phyloP scores from a whole-genome alignment of 2,329 filamentous ascomycete genomes.

The Dactylonectria estremocensis region DNA sequence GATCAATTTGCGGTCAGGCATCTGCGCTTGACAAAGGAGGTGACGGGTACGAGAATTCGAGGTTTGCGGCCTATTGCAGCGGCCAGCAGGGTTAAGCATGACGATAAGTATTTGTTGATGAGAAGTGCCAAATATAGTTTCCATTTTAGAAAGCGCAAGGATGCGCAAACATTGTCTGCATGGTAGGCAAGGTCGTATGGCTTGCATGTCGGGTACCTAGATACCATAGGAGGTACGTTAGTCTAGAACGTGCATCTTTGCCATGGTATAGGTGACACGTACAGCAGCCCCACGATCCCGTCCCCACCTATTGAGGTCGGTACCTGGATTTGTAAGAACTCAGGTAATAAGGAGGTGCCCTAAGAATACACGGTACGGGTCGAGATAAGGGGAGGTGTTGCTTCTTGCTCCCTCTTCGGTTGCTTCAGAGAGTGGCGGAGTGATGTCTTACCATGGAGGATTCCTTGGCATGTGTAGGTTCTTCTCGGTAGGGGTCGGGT shows the following conservation, averaged over 20 bases:
- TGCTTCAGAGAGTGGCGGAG: neutral
- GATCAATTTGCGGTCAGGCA: neutral
- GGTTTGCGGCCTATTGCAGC: slow-evolving; percentile 13
- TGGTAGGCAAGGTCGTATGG: neutral
- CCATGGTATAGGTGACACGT: neutral
- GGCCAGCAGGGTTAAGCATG: slow-evolving; percentile 12
- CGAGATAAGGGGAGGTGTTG: neutral
- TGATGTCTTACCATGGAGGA: neutral
- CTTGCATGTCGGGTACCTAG: slow-evolving; percentile 5
- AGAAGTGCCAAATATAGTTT: slow-evolving; percentile 3
- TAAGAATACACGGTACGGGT: too few species aligned
- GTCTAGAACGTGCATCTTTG: neutral
- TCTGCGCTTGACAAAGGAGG: slow-evolving; percentile 6
- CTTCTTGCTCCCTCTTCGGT: neutral
- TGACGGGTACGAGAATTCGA: slow-evolving; percentile 3
- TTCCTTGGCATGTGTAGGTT: neutral
- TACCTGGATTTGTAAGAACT: neutral
- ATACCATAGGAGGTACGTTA: neutral
- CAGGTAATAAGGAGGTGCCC: too few species aligned
- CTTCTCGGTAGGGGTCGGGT: neutral
- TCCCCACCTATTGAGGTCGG: neutral
- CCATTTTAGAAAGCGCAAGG: neutral
- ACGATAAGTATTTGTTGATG: slow-evolving; percentile 2
- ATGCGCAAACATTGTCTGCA: neutral
- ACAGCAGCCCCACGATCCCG: neutral